Percentiles rank a stretch among this genome's conserved stretches.
These are phyloP conservation scores for Sporothrix dimorphospora DNA, from an alignment of 2,329 filamentous ascomycete species.

Conservation along the genomic window DNA sequence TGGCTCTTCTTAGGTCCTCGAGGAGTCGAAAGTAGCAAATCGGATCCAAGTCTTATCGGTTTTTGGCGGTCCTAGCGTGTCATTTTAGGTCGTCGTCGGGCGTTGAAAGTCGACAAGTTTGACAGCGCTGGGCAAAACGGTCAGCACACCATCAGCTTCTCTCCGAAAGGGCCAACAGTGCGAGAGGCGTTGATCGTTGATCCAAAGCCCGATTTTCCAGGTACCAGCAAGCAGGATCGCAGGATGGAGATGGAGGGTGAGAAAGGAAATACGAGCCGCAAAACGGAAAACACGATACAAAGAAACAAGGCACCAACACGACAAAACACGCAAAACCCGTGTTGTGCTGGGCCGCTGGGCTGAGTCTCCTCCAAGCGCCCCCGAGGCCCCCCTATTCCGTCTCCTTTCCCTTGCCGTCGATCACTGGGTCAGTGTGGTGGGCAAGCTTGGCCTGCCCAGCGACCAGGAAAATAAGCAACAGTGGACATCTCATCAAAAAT, in stretches of 20 bases:
- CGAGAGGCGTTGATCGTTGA: neutral
- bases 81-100: too few relatives aligned
- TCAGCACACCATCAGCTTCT: neutral
- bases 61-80: slow-evolving; percentile 2
- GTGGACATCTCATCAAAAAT: neutral
- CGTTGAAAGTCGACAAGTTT: neutral
- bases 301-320: neutral
- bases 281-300: neutral
- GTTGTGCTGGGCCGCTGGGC: neutral
- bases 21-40: neutral
- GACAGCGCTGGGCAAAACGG: slow-evolving; percentile 2
- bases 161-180: neutral
- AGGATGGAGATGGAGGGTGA: neutral
- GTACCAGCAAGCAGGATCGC: neutral
- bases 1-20: too few relatives aligned
- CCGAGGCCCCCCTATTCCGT: neutral
- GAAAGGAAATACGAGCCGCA: slow-evolving; percentile 12
- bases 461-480: slow-evolving; percentile 6
- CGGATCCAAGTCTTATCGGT: neutral
- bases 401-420: slow-evolving; percentile 1
- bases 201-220: slow-evolving; percentile 2
- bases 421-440: neutral
- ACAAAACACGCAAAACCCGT: neutral
- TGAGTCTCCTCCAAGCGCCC: neutral
- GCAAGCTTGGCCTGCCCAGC: neutral